Evolutionary conservation across 352 stramenopile genomes (phyloP), one percentile per base, ranked within the genome.

Genomic region (Pythium phragmiticola): DNA sequence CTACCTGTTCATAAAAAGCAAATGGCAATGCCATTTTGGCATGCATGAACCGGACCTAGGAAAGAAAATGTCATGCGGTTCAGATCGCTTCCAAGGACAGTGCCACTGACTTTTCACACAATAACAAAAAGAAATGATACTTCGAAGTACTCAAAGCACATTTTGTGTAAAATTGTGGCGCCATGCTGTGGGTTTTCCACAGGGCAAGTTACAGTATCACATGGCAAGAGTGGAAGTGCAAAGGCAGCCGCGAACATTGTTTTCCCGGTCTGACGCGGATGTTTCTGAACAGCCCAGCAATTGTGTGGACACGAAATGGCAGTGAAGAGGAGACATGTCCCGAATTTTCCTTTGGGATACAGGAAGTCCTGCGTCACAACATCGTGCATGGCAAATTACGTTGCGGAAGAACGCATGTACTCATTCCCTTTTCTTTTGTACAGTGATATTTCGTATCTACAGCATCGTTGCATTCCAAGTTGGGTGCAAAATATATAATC

Each of bases 1-100:
- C 26, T 30, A 30, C 36, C 57, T 45, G 21, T 56, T 63, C 34
- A 57, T 3, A 33, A 46, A 63, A 57, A 57, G 45, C 43, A 63
- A 63, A 19, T 63, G 45, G 26, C 26, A 21, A 30, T 30, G 26
- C 26, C 1, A 21, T 21, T 21, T 21, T 21, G 21, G 21, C 21
- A 21, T 21, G 21, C 21, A 21, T 30, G 26, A 30, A 30, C 26
- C 26, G 26, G 26, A 30, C 26, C 26, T 30, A 42, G 37, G 37
- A 42, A 8, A 42, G 14, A 6, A 42, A 42, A 42, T 42, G 3
- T 42, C 37, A 7, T 42, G 21, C 21, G 21, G 21, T 21, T 21
- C 21, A 5, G 26, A 5, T 30, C 26, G 26, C 26, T 30, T 30
- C 1, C 26, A 30, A 30, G 26, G 26, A 30, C 26, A 30, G 26